Evolutionary conservation across 148 eudicot genomes (phyloP).

Genomic region (Cornus controversa): DNA sequence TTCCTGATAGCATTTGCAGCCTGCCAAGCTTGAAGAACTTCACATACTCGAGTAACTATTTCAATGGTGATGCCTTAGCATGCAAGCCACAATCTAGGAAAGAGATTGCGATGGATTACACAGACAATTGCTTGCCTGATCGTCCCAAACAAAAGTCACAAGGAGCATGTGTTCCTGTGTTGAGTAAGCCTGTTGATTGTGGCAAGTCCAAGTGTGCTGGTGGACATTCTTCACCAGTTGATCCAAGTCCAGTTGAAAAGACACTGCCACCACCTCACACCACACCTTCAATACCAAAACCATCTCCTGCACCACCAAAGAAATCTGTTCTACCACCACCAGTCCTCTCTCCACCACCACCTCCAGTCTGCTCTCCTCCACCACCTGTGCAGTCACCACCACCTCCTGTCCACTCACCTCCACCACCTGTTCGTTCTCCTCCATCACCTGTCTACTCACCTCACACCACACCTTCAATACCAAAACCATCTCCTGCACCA

Average conservation of each 20-base stretch:
- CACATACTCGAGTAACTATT: constrained; percentile 39
- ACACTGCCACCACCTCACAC: constrained; percentile 20
- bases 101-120: constrained; percentile 18
- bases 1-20: constrained; percentile 39
- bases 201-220: constrained; percentile 31
- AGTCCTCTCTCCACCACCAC: constrained; percentile 1
- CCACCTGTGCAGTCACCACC: constrained; percentile 8
- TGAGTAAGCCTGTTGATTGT: constrained; percentile 39
- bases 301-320: constrained; percentile 24
- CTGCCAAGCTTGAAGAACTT: constrained; percentile 36
- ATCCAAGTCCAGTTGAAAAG: background rate
- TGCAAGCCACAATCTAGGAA: constrained; percentile 22
- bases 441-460: constrained; percentile 1
- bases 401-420: constrained; percentile 1
- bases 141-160: constrained; percentile 36
- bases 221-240: background rate
- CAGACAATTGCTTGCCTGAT: constrained; percentile 43
- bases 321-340: background rate
- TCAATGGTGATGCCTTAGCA: constrained; percentile 22
- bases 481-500: constrained; percentile 15
- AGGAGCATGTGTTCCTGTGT: constrained; percentile 28
- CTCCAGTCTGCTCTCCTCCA: background rate
- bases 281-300: constrained; percentile 4
- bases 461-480: background rate
- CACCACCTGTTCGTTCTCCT: constrained; percentile 3